Evolutionary conservation across 2,329 filamentous ascomycete species (phyloP), one percentile per base, ranked within the genome.

Genomic region (Penicillium aurantiogriseum): DNA sequence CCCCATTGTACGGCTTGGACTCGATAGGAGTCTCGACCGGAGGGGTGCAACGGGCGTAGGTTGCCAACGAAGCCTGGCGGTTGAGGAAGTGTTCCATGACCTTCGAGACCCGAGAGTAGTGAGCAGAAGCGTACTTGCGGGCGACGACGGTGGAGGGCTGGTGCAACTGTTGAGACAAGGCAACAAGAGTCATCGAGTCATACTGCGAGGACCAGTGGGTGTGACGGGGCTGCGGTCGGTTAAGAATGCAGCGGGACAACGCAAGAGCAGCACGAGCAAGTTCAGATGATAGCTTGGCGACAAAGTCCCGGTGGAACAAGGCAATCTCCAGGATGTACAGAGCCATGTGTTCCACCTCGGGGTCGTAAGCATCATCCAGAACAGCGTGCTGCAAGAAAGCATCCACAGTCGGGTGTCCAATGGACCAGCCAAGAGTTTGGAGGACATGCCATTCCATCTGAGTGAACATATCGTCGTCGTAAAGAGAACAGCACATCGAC

Each of bases 391-490:
- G 90, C 46, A 95, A 84, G 78, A 97, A 99, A 74, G 89, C 90
- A 76, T 97, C 93, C 64, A 97, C 90, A 29, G 94, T 97, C 1
- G 94, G 92, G 78, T 97, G 93, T 54, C 94, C 94, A 66, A 99
- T 90, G 65, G 88, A 87, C 94, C 94, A 99, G 74, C 95, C 91
- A 58, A 99, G 85, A 1, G 94, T 99, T 79, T 97, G 95, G 67
- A 99, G 84, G 38, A 99, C 93, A 76, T 99, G 94, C 92, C 95
- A 97, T 80, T 99, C 94, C 94, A 99, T 99, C 77, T 99, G 94
- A 11, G 92, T 93, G 79, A 99, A 99, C 94, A 99, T 99, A 79
- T 96, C 93, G 49, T 96, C 92, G 70, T 99, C 94, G 78, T 99
- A 99, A 39, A 97, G 84, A 38, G 90, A 92, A 79, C 94, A 97